Evolutionary conservation across 169 alveolate genomes (phyloP).

Genomic region (Besnoitia besnoiti): DNA sequence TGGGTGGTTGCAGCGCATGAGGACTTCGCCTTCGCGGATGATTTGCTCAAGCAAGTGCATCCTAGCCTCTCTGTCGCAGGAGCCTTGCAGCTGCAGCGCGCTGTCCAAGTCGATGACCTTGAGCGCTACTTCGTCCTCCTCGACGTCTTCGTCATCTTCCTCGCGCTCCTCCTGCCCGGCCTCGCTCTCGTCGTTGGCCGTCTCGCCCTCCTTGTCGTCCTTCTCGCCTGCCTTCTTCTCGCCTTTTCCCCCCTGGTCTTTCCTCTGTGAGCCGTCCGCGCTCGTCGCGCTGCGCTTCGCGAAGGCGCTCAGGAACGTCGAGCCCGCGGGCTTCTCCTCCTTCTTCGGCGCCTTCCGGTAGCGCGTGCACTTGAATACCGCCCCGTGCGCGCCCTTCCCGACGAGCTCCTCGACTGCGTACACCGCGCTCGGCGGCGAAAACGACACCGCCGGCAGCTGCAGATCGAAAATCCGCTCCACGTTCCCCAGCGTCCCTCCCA

Average conservation of each 20-base stretch:
- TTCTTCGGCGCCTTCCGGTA: not conserved
- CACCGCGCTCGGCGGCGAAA: conserved; percentile 36
- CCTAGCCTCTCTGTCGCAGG: not conserved
- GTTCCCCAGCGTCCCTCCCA: conserved; percentile 17
- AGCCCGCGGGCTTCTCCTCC: not conserved
- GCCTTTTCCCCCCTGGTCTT: not conserved
- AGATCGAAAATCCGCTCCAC: not conserved
- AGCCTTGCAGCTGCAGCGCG: conserved; percentile 49
- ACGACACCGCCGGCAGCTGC: not conserved
- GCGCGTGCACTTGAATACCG: conserved; percentile 55
- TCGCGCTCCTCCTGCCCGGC: conserved; percentile 9
- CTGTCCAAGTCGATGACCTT: conserved; percentile 61
- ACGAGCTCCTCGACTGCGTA: conserved; percentile 48
- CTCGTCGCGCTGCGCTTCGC: not conserved
- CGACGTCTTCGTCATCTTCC: not conserved
- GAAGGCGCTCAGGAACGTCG: not conserved
- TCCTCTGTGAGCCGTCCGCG: not conserved
- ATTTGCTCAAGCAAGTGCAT: not conserved
- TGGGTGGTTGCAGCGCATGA: conserved; percentile 28
- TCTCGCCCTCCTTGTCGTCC: not conserved
- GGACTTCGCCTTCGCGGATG: conserved; percentile 17
- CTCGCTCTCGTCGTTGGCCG: not conserved
- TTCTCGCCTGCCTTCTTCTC: conserved; percentile 40
- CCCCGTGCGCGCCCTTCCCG: conserved; percentile 66
- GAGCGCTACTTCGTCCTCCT: conserved; percentile 60